Conservation (phyloP, 2,329 filamentous ascomycete genomes). For the Paracorniculantispora psalliotae region DNA sequence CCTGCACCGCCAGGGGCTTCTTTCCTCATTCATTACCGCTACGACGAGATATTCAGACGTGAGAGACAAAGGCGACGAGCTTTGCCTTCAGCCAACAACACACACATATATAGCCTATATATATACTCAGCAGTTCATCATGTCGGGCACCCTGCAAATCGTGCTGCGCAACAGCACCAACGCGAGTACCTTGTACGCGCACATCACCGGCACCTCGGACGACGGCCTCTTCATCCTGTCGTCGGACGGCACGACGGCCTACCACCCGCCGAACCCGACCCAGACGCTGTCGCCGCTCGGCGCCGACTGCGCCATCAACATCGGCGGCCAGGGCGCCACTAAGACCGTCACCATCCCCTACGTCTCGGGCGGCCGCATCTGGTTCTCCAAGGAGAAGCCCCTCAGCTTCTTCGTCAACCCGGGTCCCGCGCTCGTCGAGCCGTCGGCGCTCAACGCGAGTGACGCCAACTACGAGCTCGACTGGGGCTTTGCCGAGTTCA, state of each 20-base stretch:
- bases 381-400: constrained; percentile 58
- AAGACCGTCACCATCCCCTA: constrained; percentile 62
- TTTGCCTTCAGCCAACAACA: neutral
- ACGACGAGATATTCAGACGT: neutral
- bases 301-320: constrained; percentile 56
- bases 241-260: constrained; percentile 60
- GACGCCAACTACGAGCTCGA: constrained; percentile 57
- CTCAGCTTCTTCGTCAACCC: constrained; percentile 68
- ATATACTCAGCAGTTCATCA: neutral
- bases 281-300: constrained; percentile 45
- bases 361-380: constrained; percentile 66
- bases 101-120: neutral
- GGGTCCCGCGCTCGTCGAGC: constrained; percentile 68
- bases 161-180: constrained; percentile 61
- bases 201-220: constrained; percentile 61
- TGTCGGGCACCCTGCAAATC: constrained; percentile 46
- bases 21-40: neutral
- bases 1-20: neutral
- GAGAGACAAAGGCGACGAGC: too few relatives aligned
- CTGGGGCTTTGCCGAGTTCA: constrained; percentile 68
- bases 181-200: constrained; percentile 55
- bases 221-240: constrained; percentile 58
- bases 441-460: constrained; percentile 60
- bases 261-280: constrained; percentile 58
- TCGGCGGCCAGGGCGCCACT: constrained; percentile 57